A percentile compares a stretch with the other conserved stretches of the same genome.
Conservation (phyloP, 345 rosid genomes). For the Populus deltoides region DNA sequence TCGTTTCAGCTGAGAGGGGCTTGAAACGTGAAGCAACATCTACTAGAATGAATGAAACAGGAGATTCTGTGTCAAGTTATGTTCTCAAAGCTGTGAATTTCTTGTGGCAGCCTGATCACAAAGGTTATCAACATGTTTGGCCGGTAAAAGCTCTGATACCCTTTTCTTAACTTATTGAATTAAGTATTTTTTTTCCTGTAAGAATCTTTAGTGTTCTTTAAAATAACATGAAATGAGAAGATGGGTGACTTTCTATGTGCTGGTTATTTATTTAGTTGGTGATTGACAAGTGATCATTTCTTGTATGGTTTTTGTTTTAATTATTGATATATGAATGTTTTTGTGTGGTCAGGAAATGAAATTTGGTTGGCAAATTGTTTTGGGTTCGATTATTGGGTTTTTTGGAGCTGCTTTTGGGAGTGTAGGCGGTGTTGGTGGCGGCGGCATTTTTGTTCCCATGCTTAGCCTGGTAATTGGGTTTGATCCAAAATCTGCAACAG, state of each 20-base stretch:
- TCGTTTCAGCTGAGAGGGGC: constrained; percentile 57
- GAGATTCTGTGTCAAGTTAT: constrained; percentile 28
- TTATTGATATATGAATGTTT: neutral
- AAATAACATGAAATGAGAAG: neutral
- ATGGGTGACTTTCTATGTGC: neutral
- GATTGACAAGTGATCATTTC: neutral
- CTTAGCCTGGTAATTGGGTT: constrained; percentile 46
- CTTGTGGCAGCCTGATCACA: constrained; percentile 46
- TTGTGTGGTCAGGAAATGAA: constrained; percentile 37
- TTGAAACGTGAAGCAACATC: constrained; percentile 23
- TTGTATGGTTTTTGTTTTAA: neutral
- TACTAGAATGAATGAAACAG: constrained; percentile 9
- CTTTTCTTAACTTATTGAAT: neutral
- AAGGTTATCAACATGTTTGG: constrained; percentile 69
- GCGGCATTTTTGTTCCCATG: constrained; percentile 57
- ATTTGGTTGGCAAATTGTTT: constrained; percentile 44
- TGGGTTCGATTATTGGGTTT: constrained; percentile 45
- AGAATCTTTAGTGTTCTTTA: neutral
- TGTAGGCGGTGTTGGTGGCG: constrained; percentile 54
- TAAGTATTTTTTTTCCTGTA: neutral
- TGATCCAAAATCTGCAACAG: constrained; percentile 51
- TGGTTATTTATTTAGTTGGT: neutral
- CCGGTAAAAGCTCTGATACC: constrained; percentile 37
- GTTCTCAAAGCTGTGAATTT: constrained; percentile 28
- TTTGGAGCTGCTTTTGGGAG: constrained; percentile 53